Evolutionary conservation across 768 basidiomycete genomes (phyloP).

Genomic region (Boletus subparvulus): DNA sequence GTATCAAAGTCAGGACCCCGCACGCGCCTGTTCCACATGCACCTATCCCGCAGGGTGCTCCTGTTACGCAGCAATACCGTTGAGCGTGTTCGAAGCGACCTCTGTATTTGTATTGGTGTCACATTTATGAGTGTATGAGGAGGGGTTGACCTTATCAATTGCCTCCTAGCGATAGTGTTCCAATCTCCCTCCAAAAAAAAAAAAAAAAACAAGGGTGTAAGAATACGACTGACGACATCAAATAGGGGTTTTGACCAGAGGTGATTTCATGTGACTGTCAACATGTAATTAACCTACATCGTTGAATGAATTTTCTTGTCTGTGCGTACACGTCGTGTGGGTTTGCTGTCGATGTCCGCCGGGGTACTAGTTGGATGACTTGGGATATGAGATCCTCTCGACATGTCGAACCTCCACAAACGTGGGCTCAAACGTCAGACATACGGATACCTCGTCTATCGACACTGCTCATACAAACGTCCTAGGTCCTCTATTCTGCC

Average conservation of each 20-base stretch:
- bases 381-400: conserved; percentile 83
- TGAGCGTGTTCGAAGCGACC: not conserved
- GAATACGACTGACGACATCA: no score
- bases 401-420: conserved; percentile 98
- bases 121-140: no score
- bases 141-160: no score
- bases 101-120: no score
- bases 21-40: conserved; percentile 72
- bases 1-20: conserved; percentile 59
- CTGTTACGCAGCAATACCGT: conserved; percentile 42
- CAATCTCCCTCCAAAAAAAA: no score
- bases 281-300: no score
- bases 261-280: no score
- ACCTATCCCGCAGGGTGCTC: conserved; percentile 52
- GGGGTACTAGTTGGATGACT: conserved; percentile 79
- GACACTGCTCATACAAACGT: no score
- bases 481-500: not conserved
- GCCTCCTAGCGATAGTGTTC: no score
- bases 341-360: conserved; percentile 54
- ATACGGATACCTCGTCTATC: conserved; percentile 82
- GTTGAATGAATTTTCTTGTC: no score
- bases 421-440: conserved; percentile 94
- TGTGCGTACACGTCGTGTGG: conserved; percentile 23
- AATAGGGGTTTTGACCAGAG: no score
- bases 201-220: no score